Base-by-base conservation (phyloP, 768 basidiomycete species). In the Lyophyllum semitale region DNA sequence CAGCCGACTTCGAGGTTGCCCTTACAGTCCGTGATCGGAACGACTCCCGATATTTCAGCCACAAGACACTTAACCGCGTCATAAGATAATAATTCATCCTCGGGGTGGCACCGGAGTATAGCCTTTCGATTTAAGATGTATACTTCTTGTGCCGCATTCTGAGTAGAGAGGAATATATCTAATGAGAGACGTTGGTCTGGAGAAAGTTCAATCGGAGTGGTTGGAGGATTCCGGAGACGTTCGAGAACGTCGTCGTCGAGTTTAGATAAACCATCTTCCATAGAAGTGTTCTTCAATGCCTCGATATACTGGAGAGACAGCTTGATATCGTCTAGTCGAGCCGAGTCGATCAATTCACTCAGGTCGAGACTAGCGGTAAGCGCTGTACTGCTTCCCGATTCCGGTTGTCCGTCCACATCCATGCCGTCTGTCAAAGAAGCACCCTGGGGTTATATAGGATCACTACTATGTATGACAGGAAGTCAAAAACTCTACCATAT, bases 1-100 rank as follows among this genome's bases (percentile, higher is more conserved):
- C n/a, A n/a, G n/a, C n/a, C n/a, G n/a, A n/a, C n/a, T n/a, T n/a
- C n/a, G n/a, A n/a, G n/a, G n/a, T n/a, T n/a, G n/a, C n/a, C n/a
- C n/a, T n/a, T n/a, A n/a, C n/a, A n/a, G n/a, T n/a, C n/a, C n/a
- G 46, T 26, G 30, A 71, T 56, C 1, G 65, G 54, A 29, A 41
- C 25, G 4, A 71, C 55, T 4, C 67, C 66, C 13, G 46, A 65
- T 9, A 61, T 17, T 7, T 61, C 42, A 0, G 33, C 58, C 1
- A 67, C 13, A 0, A n/a, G 17, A 15, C 32, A 27, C 33, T 35
- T 35, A 7, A 35, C 33, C 8, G 8, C 13, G 15, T 7, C 33
- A 15, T 35, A 15, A 3, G 33, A 35, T 4, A 35, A 15, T 3
- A 35, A 8, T 8, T 25, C 23, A 8, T 27, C 25, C 3, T 27